These are phyloP conservation scores for Physcomitrium patens DNA, from an alignment of 225 moss, liverwort and hornwort genomes.

Conservation along the genomic window DNA sequence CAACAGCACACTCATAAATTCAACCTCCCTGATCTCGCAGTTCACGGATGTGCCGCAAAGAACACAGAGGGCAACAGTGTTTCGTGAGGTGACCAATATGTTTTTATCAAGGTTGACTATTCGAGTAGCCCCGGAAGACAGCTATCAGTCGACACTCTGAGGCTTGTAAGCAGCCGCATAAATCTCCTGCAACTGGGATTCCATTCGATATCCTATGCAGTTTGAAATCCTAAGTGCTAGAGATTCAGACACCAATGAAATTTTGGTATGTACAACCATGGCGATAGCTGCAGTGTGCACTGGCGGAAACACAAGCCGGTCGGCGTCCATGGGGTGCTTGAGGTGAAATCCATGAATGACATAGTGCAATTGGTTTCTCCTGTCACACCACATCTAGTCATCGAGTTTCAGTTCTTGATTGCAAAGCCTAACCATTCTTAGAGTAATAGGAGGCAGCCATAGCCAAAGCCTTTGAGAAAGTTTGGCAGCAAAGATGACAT, in stretches of 20 bases:
- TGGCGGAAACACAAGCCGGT: conserved; percentile 88
- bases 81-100: neutral
- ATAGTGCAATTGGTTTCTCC: conserved; percentile 71
- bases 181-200: neutral
- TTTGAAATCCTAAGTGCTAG: neutral
- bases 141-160: neutral
- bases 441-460: neutral
- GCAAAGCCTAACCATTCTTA: neutral
- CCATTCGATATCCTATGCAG: neutral
- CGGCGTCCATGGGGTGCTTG: conserved; percentile 87
- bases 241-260: neutral
- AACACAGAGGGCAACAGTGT: neutral
- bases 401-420: neutral
- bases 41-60: neutral
- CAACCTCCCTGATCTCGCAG: neutral
- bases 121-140: neutral
- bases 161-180: neutral
- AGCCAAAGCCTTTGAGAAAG: neutral
- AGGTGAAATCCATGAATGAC: conserved; percentile 94
- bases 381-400: conserved; percentile 26
- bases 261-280: conserved; percentile 25
- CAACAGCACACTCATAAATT: neutral
- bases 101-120: too few relatives aligned
- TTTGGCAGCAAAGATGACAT: too few relatives aligned
- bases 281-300: conserved; percentile 35